Evolutionary conservation across 352 stramenopile species (phyloP).

Genomic region (Phytophthora cactorum): DNA sequence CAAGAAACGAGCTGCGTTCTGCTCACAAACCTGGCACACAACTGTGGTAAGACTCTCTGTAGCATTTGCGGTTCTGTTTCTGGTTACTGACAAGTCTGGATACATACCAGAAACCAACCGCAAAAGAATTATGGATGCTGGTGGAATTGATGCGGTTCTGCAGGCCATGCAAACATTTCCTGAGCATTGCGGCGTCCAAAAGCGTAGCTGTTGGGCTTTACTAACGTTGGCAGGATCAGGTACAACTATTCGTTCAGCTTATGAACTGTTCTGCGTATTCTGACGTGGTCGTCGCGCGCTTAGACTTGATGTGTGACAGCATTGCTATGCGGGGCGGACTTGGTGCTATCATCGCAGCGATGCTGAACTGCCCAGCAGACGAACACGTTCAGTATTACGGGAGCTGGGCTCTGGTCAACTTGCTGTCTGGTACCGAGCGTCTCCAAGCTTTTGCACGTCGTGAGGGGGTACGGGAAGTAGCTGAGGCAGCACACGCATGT

Average conservation of each 20-base stretch:
- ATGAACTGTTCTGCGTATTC: background rate
- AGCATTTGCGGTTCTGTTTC: background rate
- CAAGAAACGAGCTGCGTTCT: conserved; percentile 78
- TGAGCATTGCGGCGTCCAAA: conserved; percentile 71
- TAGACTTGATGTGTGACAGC: conserved; percentile 72
- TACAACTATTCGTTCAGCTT: conserved; percentile 17
- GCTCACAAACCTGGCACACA: conserved; percentile 89
- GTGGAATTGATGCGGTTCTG: conserved; percentile 82
- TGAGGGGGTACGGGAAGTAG: conserved; percentile 83
- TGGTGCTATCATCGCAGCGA: conserved; percentile 72
- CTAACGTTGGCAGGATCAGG: conserved; percentile 82
- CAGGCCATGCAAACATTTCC: conserved; percentile 87
- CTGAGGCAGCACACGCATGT: conserved; percentile 79
- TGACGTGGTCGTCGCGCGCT: background rate
- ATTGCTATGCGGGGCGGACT: conserved; percentile 67
- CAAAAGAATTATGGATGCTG: conserved; percentile 68
- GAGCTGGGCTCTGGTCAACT: conserved; percentile 73
- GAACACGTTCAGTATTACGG: conserved; percentile 71
- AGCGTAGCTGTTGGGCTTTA: conserved; percentile 84
- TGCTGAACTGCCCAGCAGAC: conserved; percentile 74
- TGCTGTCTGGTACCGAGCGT: conserved; percentile 55
- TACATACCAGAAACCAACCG: conserved; percentile 79
- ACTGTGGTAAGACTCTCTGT: conserved; percentile 54
- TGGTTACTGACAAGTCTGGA: conserved; percentile 5
- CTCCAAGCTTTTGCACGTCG: conserved; percentile 64